phyloP scores from a whole-genome alignment of 2,329 filamentous ascomycete species.

The Aspergillus uvarum region DNA sequence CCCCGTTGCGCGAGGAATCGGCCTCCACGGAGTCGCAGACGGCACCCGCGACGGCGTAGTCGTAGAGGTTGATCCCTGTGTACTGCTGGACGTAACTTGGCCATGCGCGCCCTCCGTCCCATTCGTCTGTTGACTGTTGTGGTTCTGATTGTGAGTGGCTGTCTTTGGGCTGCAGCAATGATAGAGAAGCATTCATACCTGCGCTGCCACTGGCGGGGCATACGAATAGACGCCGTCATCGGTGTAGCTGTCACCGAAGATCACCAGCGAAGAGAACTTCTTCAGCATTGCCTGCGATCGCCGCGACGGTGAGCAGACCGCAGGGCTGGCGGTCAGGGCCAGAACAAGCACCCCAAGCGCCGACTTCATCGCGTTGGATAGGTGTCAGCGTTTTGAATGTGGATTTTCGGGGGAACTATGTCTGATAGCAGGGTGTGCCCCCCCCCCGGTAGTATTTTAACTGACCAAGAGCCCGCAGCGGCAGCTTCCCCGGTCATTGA shows the following conservation, averaged over 20 bases:
- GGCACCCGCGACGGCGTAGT: conserved; percentile 73
- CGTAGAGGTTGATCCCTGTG: conserved; percentile 52
- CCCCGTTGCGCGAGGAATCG: conserved; percentile 58
- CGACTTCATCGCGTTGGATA: not conserved
- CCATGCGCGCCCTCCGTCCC: conserved; percentile 69
- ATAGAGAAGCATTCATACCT: conserved; percentile 41
- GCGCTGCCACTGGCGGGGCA: conserved; percentile 61
- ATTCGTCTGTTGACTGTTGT: conserved; percentile 50
- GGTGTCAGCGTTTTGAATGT: not conserved
- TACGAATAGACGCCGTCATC: conserved; percentile 72
- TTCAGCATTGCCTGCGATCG: not conserved
- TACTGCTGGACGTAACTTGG: conserved; percentile 63
- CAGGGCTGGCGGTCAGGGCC: not conserved
- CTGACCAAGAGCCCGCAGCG: not conserved
- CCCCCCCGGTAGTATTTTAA: not conserved
- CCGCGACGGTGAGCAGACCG: not conserved
- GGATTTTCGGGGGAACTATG: not conserved
- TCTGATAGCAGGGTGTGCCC: not conserved
- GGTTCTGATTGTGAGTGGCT: not conserved
- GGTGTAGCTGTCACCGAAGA: conserved; percentile 75
- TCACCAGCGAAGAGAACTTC: conserved; percentile 53
- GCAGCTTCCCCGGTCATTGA: not conserved
- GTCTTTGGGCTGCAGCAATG: too few species aligned
- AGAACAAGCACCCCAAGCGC: not conserved
- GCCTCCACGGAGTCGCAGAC: conserved; percentile 66